These are phyloP conservation scores for Astraeus odoratus DNA, from an alignment of 768 basidiomycete species.

Conservation along the genomic window DNA sequence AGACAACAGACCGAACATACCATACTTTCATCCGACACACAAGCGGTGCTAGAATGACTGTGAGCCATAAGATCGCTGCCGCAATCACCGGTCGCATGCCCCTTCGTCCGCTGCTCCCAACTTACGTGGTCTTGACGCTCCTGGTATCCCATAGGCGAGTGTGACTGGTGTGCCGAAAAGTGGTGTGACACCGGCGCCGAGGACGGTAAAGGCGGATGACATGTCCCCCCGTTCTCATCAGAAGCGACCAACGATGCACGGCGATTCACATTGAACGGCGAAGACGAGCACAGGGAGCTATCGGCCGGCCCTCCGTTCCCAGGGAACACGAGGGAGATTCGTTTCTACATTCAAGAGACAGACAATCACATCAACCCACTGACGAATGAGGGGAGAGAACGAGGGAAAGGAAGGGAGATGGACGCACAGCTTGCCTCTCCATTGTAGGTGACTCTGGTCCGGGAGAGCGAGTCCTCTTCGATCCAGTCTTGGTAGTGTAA, in stretches of 20 bases:
- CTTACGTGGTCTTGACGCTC: conserved; percentile 46
- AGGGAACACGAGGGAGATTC: conserved; percentile 38
- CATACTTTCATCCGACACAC: conserved; percentile 37
- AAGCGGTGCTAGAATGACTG: background rate
- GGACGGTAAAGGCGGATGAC: conserved; percentile 20
- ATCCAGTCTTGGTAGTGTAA: conserved; percentile 18
- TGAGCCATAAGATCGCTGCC: background rate
- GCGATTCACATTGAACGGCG: conserved; percentile 13
- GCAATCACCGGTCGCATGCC: conserved; percentile 42
- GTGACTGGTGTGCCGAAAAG: background rate
- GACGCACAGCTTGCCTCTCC: conserved; percentile 51
- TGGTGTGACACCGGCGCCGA: background rate
- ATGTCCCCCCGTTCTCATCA: conserved; percentile 8
- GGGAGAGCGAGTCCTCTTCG: conserved; percentile 60
- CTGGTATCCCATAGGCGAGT: background rate
- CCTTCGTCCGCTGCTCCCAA: conserved; percentile 68
- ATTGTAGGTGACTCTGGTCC: conserved; percentile 30
- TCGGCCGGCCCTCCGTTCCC: too few relatives aligned
- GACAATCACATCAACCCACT: background rate
- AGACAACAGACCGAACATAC: conserved; percentile 26
- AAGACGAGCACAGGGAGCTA: too few relatives aligned
- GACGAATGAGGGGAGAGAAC: background rate
- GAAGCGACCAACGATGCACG: conserved; percentile 24
- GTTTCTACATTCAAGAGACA: conserved; percentile 46
- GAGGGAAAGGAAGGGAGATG: too few relatives aligned